Evolutionary conservation across 2,329 filamentous ascomycete species (phyloP).

Genomic region (Trichoderma sp.): DNA sequence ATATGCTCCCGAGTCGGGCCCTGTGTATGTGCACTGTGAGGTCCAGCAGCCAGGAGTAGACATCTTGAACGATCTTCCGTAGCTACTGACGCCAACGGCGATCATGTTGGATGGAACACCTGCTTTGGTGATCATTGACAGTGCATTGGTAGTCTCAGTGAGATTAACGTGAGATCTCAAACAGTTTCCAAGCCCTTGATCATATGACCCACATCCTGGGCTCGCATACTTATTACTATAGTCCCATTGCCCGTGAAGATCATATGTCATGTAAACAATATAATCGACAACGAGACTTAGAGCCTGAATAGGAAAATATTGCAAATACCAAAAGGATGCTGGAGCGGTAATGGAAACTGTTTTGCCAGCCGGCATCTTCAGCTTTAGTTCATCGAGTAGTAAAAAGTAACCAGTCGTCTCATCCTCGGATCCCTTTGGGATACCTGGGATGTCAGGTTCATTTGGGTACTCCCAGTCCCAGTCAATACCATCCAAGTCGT

Average conservation of each 20-base stretch:
- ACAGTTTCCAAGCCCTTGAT: conserved; percentile 29
- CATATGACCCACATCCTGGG: conserved; percentile 25
- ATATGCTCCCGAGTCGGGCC: conserved; percentile 25
- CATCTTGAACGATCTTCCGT: conserved; percentile 36
- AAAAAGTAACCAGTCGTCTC: conserved; percentile 22
- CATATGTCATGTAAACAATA: conserved; percentile 37
- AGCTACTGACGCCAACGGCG: conserved; percentile 32
- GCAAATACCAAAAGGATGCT: conserved; percentile 36
- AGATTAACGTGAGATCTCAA: conserved; percentile 36
- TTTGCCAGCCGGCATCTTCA: conserved; percentile 22
- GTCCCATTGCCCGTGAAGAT: conserved; percentile 37
- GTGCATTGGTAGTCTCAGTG: conserved; percentile 34
- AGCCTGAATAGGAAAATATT: conserved; percentile 29
- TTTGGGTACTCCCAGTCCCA: conserved; percentile 43
- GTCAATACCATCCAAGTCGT: conserved; percentile 39
- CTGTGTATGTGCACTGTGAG: conserved; percentile 27
- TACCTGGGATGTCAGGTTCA: conserved; percentile 28
- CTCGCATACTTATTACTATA: conserved; percentile 27
- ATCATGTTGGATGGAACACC: conserved; percentile 32
- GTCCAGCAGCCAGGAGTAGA: conserved; percentile 27
- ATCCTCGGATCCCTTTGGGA: conserved; percentile 26
- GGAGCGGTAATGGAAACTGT: conserved; percentile 33
- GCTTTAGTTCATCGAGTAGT: conserved; percentile 18
- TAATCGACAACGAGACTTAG: conserved; percentile 32
- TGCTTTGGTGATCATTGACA: conserved; percentile 31